Base-by-base conservation (phyloP, 73 alveolate species). In the Paramecium pentaurelia region DNA sequence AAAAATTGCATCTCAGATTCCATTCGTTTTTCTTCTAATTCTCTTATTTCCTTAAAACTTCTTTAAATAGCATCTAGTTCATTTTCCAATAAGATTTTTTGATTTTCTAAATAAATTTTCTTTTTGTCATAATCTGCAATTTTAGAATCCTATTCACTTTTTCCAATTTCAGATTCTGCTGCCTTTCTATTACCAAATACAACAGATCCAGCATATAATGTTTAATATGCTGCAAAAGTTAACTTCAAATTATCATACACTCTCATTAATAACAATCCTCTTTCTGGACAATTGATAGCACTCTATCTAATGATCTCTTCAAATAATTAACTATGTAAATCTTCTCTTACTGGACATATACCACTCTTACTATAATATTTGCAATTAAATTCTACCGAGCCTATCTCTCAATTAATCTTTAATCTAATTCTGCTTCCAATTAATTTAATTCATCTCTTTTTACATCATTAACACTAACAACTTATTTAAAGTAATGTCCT, bases 181-280 rank as follows among this genome's bases (percentile, higher is more conserved):
- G 94, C 95, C 44, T 94, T 94, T 71, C 97, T 94, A 8, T 77
- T 92, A 2, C 97, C 96, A 86, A 94, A 94, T 9, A 94, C 93
- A 92, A 94, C 93, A 16, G 96, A 92, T 14, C 97, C 95, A 49
- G 93, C 93, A 92, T 94, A 94, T 0, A 94, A 59, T 36, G 97
- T 94, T 92, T 94, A 94, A 94, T 94, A 94, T 34, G 95, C 92
- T 4, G 97, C 96, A 36, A 94, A 92, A 28, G 96, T 92, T 93
- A 94, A 73, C 93, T 93, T 94, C 40, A 94, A 54, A 92, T 94
- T 94, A 92, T 94, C 96, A 71, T 95, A 83, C 0, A 94, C 97
- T 92, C 95, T 92, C 32, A 94, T 60, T 34, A 94, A 92, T 42
- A 94, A 44, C 7, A 94, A 86, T 47, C 97, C 97, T 86, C 97